Evolutionary conservation across 768 basidiomycete genomes (phyloP).

Genomic region (Amanita jacksonii): DNA sequence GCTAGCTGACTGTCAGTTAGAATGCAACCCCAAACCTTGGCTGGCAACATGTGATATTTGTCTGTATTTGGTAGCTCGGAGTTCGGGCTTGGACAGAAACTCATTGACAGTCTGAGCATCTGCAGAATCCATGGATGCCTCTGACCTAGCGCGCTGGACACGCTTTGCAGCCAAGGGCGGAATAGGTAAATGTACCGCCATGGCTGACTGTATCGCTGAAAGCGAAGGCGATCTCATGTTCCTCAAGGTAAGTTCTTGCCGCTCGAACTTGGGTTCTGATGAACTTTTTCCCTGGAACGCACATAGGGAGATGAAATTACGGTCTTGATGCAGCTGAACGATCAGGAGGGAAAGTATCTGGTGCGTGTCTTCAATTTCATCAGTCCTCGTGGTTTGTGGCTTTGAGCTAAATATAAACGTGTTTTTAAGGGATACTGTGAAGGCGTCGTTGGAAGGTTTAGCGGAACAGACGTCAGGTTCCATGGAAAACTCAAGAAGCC

Average conservation of each 20-base stretch:
- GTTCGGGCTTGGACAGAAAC: too few species aligned
- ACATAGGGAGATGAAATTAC: constrained; percentile 69
- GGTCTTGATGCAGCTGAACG: constrained; percentile 62
- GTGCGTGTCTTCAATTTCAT: constrained; percentile 32
- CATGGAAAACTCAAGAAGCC: constrained; percentile 71
- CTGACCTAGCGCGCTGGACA: constrained; percentile 71
- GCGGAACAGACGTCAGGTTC: constrained; percentile 53
- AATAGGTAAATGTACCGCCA: constrained; percentile 70
- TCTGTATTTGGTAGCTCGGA: too few species aligned
- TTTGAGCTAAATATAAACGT: neutral
- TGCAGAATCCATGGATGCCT: constrained; percentile 55
- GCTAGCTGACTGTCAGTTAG: too few species aligned
- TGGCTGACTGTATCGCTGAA: constrained; percentile 68
- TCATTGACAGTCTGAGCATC: too few species aligned
- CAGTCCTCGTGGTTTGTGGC: too few species aligned
- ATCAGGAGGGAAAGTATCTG: constrained; percentile 46
- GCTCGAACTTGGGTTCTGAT: too few species aligned
- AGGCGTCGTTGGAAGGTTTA: constrained; percentile 75
- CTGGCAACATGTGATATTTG: too few species aligned
- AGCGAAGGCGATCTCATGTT: constrained; percentile 78
- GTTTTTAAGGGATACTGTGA: constrained; percentile 68
- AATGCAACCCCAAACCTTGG: too few species aligned
- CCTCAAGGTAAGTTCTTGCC: constrained; percentile 44
- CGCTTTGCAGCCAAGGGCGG: constrained; percentile 81
- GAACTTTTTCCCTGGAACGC: neutral